A percentile compares a stretch with the other conserved stretches of the same genome.
Evolutionary conservation across 106 monocot species (phyloP).

Genomic region (Dendrobium nobile): DNA sequence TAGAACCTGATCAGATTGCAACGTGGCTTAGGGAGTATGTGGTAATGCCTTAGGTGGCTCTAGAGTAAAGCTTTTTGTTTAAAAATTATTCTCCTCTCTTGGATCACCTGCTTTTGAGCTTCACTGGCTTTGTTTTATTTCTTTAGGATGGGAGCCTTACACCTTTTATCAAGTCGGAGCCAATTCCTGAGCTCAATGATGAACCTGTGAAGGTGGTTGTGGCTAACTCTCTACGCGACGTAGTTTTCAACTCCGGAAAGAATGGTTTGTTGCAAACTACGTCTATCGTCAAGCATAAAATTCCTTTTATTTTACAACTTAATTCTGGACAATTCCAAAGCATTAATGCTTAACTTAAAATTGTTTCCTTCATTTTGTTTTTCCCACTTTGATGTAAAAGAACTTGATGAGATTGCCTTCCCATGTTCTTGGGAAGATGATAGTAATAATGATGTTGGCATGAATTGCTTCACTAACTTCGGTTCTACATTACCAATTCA

Average conservation of each 20-base stretch:
- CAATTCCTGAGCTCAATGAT: conserved; percentile 78
- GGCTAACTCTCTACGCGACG: conserved; percentile 56
- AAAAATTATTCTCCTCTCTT: neutral
- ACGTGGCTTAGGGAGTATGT: conserved; percentile 70
- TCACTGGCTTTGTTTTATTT: neutral
- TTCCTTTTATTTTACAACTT: neutral
- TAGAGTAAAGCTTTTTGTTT: neutral
- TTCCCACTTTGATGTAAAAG: neutral
- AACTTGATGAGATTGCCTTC: neutral
- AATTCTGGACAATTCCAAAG: neutral
- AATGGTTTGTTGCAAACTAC: conserved; percentile 47
- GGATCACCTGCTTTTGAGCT: neutral
- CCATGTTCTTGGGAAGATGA: neutral
- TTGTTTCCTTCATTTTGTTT: neutral
- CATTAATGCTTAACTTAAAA: neutral
- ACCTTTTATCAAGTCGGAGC: conserved; percentile 75
- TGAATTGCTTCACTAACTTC: too few species aligned
- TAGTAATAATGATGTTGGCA: neutral
- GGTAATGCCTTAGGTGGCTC: conserved; percentile 10
- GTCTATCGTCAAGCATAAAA: neutral
- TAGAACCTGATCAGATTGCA: conserved; percentile 55
- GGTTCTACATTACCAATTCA: too few species aligned
- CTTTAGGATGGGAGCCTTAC: conserved; percentile 68
- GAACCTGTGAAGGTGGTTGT: conserved; percentile 91
- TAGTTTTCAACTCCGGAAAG: conserved; percentile 72